Evolutionary conservation across 164 flowering plant genomes (phyloP).

Genomic region (Magnolia changhungtana): DNA sequence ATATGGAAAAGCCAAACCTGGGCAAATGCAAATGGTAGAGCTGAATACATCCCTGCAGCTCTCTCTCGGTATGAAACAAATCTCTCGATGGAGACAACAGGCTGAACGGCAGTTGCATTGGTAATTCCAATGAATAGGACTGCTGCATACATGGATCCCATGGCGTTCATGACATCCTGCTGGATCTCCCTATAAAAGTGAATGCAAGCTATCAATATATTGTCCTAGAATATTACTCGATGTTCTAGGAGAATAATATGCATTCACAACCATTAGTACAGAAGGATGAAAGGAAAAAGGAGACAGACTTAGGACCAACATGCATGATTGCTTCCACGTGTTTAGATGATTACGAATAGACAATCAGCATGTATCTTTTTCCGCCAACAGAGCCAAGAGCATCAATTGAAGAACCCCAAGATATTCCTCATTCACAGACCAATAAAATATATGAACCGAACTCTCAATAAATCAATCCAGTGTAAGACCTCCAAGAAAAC

Average conservation of each 20-base stretch:
- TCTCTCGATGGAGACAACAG: slow-evolving; percentile 94
- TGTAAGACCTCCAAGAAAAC: too few species aligned
- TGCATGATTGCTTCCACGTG: too few species aligned
- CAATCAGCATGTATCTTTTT: too few species aligned
- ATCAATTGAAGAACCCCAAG: too few species aligned
- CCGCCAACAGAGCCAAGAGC: too few species aligned
- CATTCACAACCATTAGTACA: too few species aligned
- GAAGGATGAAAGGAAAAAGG: too few species aligned
- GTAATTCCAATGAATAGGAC: slow-evolving; percentile 88
- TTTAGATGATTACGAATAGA: too few species aligned
- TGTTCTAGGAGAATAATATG: neutral
- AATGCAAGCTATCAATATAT: neutral
- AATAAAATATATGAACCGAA: too few species aligned
- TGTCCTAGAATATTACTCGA: neutral
- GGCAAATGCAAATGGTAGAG: slow-evolving; percentile 92
- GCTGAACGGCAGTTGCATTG: slow-evolving; percentile 88
- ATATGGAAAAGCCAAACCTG: slow-evolving; percentile 46
- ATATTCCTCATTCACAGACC: too few species aligned
- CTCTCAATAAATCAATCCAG: too few species aligned
- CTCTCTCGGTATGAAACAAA: slow-evolving; percentile 95
- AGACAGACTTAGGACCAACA: too few species aligned
- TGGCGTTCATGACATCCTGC: slow-evolving; percentile 82
- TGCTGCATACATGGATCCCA: slow-evolving; percentile 97
- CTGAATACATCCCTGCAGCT: slow-evolving; percentile 97
- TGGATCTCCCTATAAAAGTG: slow-evolving; percentile 60